Evolutionary conservation across 2,329 filamentous ascomycete genomes (phyloP), one percentile per base, ranked within the genome.

Genomic region (Nothophoma quercina): DNA sequence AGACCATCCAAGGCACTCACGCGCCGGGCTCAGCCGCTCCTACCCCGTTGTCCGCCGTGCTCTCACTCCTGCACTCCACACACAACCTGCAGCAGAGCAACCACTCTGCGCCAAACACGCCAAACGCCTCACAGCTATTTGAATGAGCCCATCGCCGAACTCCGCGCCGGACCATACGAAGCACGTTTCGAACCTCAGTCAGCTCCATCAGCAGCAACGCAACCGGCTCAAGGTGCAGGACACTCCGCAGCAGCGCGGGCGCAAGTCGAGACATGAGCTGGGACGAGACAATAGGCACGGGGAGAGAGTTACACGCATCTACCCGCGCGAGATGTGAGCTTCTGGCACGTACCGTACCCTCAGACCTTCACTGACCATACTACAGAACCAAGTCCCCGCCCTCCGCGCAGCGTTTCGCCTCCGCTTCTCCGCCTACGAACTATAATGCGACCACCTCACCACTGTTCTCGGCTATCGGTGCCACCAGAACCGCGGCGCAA

Each of bases 381-480:
- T 35, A 23, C 60, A 74, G 72, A 73, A 68, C 72, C 55, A 74
- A 72, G 56, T 72, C 73, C 7, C 70, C 73, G 25, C 67, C 69
- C 19, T 65, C 69, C 10, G 58, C 65, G 23, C 68, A 64, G 39
- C 67, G 71, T 39, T 70, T 71, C 56, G 71, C 72, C 15, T 72
- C 72, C 8, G 61, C 71, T 16, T 73, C 70, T 33, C 69, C 70
- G 7, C 59, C 59, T 51, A 10, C 60, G 60, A 53, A 63, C 43
- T 72, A 73, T 58, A 72, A 74, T 71, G 71, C 71, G 18, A 71
- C 70, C 39, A 72, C 70, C 23, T 74, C 74, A 15, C 73, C 74
- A 15, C 67, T 75, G 29, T 63, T 75, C 44, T 71, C 72, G 57
- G 74, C 72, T 48, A 64, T 76, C 49, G 71, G 71, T 53, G 70